Percentiles rank a stretch among this genome's conserved stretches.
Evolutionary conservation across 495 filamentous ascomycete species (phyloP).

Genomic region (Talaromyces wortmannii): DNA sequence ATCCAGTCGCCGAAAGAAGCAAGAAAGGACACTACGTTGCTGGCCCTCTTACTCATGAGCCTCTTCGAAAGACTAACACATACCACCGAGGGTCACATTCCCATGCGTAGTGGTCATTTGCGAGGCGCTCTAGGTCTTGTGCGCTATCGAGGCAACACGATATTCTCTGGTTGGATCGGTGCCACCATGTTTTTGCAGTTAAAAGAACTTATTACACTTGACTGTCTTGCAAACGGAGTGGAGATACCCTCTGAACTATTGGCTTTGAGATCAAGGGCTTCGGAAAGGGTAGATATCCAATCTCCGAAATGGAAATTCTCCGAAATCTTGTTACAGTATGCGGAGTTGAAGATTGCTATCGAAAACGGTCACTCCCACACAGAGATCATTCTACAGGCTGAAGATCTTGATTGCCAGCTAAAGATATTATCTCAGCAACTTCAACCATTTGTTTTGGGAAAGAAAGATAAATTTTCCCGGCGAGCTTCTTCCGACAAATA

Average conservation of each 20-base stretch:
- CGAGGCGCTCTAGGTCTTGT: constrained; percentile 1
- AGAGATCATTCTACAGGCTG: background rate
- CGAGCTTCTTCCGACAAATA: background rate
- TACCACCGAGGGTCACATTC: background rate
- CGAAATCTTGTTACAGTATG: background rate
- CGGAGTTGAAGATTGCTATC: background rate
- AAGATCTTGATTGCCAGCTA: background rate
- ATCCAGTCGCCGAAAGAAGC: constrained; percentile 1
- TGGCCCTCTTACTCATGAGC: background rate
- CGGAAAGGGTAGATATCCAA: background rate
- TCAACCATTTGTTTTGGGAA: background rate
- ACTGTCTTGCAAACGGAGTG: constrained; percentile 1
- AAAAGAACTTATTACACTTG: background rate
- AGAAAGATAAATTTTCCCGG: background rate
- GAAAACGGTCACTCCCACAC: too few relatives aligned
- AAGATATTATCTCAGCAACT: background rate
- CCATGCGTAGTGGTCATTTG: background rate
- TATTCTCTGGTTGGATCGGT: background rate
- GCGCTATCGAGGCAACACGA: background rate
- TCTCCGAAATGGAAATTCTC: constrained; percentile 2
- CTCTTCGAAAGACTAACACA: background rate
- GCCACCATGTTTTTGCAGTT: background rate
- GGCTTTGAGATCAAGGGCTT: background rate
- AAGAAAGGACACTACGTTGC: background rate
- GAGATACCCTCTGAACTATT: background rate